Conservation (phyloP, 805 yeast genomes). For the Cyberlindnera bimundalis region DNA sequence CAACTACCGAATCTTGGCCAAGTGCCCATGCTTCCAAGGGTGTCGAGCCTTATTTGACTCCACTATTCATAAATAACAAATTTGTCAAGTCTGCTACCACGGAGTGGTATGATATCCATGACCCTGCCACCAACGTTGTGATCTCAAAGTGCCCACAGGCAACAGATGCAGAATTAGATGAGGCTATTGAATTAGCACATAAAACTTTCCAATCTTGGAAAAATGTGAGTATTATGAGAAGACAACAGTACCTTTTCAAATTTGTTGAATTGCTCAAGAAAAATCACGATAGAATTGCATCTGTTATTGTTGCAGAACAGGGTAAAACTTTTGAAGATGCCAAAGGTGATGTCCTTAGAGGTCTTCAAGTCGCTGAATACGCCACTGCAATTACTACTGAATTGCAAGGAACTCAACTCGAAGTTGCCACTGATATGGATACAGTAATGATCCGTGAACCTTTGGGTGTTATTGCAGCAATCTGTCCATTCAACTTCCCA, state of each 20-base stretch:
- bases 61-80: constrained; percentile 44
- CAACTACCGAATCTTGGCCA: constrained; percentile 39
- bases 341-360: constrained; percentile 69
- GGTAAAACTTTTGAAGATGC: constrained; percentile 78
- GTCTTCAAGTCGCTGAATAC: constrained; percentile 76
- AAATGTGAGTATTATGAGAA: constrained; percentile 40
- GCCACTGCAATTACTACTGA: constrained; percentile 65
- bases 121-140: constrained; percentile 67
- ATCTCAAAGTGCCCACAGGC: constrained; percentile 68
- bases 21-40: constrained; percentile 34
- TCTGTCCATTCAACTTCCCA: constrained; percentile 79
- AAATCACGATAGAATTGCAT: constrained; percentile 67
- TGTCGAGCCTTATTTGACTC: constrained; percentile 46
- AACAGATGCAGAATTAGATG: constrained; percentile 58
- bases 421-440: constrained; percentile 72
- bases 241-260: constrained; percentile 66
- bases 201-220: constrained; percentile 45
- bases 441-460: constrained; percentile 71
- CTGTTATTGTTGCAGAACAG: constrained; percentile 63
- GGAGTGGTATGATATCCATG: constrained; percentile 64
- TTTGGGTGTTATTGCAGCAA: constrained; percentile 72
- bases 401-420: constrained; percentile 58
- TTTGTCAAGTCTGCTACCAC: constrained; percentile 43
- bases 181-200: constrained; percentile 63
- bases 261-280: constrained; percentile 59